Base-by-base conservation (phyloP, 2,329 filamentous ascomycete genomes). In the Cytospora piceae region DNA sequence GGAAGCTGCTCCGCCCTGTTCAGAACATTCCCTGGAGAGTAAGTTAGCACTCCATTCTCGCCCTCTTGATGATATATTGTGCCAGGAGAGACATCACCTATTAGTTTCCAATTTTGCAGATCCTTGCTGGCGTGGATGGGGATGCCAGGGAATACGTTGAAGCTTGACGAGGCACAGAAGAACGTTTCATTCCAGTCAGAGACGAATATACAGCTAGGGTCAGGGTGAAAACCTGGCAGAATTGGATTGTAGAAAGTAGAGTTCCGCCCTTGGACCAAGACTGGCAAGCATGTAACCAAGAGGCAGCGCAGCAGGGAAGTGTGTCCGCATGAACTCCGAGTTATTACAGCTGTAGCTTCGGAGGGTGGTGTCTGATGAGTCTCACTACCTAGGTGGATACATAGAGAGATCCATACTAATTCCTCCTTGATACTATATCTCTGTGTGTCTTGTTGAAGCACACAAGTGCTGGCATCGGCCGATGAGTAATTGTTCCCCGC, bases 91-190 rank as follows among this genome's bases (percentile, higher is more conserved):
- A 27, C 6, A 4, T 2, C 39, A 68, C 69, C 70, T 58, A 75
- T 72, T 8, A 81, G 71, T 65, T 76, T 78, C 78, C 79, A 82
- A 24, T 75, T 76, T 51, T 72, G 71, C 34, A 83, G 72, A 69
- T 82, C 79, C 65, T 76, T 77, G 70, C 77, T 81, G 7, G 78
- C 77, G 65, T 82, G 77, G 27, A 82, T 77, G 0, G 80, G 79
- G 17, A 81, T 75, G 9, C 79, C 79, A 0, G 79, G 79, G 60
- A 82, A 82, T 5, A 74, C 74, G 63, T 77, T 78, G 72, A 81
- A 82, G 57, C 75, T 79, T 2, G 78, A 80, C 0, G 76, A 77
- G 6, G 77, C 78, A 65, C 79, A 81, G 71, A 78, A 81, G 69
- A 80, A 81, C 11, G 77, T 79, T 14, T 76, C 70, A 58, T 80